Evolutionary conservation across 345 rosid genomes (phyloP), one percentile per base, ranked within the genome.

Genomic region (Conringia planisiliqua): DNA sequence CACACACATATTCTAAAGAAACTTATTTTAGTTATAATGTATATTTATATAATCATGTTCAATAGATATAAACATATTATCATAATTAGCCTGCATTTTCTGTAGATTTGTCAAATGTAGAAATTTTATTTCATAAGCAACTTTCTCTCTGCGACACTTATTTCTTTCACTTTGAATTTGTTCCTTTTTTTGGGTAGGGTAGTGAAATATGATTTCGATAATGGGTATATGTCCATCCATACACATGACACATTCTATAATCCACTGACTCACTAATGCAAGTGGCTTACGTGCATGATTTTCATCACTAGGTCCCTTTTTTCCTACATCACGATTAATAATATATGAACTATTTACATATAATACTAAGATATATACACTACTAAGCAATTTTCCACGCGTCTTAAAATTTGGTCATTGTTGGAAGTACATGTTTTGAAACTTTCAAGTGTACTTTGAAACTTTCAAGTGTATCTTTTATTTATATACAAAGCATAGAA

Each of bases 251-350:
- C 46, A 42, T 42, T 46, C 24, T 35, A 12, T 39, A 17, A 48
- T 60, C 30, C 75, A 61, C 67, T 59, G 59, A 60, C 42, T 43
- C 47, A 14, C 36, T 36, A 36, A n/a, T 61, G 59, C 46, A 47
- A 35, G 48, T 71, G 75, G 61, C 75, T 60, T 71, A 60, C 75
- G 65, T 71, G 55, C 68, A 71, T 71, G 42, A 48, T 60, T 48
- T 57, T 71, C 39, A 71, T 56, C 64, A 42, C 55, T 29, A 29
- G 22, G 26, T 43, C 54, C 12, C 22, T 5, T 61, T 46, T 46
- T 38, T 8, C 46, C 60, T n/a, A 61, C 24, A 36, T 60, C 42
- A 47, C 61, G 51, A 59, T 47, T 30, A 60, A 47, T 60, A 32
- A 33, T 29, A 46, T 13, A 42, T 13, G 46, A 42, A 5, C 46